These are phyloP conservation scores for Phaeosphaeria sp. DNA, from an alignment of 2,329 filamentous ascomycete species.

Conservation along the genomic window DNA sequence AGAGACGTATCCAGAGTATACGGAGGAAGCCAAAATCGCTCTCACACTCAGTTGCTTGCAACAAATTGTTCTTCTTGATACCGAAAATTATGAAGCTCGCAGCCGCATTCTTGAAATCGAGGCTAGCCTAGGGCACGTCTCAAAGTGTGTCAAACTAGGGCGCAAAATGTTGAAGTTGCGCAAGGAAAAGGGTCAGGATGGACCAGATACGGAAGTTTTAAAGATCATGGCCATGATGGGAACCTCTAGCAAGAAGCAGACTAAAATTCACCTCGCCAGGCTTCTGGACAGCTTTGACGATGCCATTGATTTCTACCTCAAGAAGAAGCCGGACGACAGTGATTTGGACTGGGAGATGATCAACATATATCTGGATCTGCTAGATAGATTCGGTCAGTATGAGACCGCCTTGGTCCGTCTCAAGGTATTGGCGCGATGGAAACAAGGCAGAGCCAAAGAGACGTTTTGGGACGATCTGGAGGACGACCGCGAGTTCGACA, in stretches of 20 bases:
- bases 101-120: slow-evolving; percentile 63
- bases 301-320: slow-evolving; percentile 56
- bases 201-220: slow-evolving; percentile 58
- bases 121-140: slow-evolving; percentile 51
- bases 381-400: slow-evolving; percentile 69
- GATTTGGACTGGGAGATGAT: slow-evolving; percentile 78
- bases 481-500: slow-evolving; percentile 91
- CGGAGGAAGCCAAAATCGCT: slow-evolving; percentile 33
- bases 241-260: slow-evolving; percentile 56
- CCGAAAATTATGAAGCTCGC: slow-evolving; percentile 59
- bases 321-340: slow-evolving; percentile 51
- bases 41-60: slow-evolving; percentile 40
- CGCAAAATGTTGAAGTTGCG: slow-evolving; percentile 61
- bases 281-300: slow-evolving; percentile 60
- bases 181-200: slow-evolving; percentile 48
- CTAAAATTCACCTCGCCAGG: slow-evolving; percentile 54
- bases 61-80: slow-evolving; percentile 61
- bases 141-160: slow-evolving; percentile 49
- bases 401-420: slow-evolving; percentile 71
- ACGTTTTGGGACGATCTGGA: slow-evolving; percentile 75
- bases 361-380: slow-evolving; percentile 83
- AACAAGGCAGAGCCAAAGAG: slow-evolving; percentile 77
- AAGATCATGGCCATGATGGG: slow-evolving; percentile 64
- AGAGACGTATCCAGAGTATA: slow-evolving; percentile 35
- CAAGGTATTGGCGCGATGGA: slow-evolving; percentile 78